Evolutionary conservation across 2,329 filamentous ascomycete genomes (phyloP).

Genomic region (Claviceps fusiformis): DNA sequence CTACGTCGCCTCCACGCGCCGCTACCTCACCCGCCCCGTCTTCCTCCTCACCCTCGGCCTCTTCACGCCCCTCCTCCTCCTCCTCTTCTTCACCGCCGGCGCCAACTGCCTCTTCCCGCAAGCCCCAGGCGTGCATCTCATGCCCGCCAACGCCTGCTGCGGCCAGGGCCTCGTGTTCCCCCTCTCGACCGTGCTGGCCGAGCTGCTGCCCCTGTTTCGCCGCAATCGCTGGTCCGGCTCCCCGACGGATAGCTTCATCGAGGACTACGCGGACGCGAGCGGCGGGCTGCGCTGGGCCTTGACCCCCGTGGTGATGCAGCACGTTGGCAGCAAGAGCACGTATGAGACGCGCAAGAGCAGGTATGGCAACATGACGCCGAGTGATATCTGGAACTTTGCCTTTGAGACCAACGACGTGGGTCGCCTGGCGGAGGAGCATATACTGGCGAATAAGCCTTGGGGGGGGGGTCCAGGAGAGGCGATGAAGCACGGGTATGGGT

Average conservation of each 20-base stretch:
- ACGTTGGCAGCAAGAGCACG: constrained; percentile 6
- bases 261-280: constrained; percentile 3
- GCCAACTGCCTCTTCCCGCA: constrained; percentile 4
- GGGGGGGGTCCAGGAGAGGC: too few relatives aligned
- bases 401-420: constrained; percentile 4
- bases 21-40: background rate
- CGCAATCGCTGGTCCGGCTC: background rate
- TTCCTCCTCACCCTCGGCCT: background rate
- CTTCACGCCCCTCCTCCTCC: constrained; percentile 2
- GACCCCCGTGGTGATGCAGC: constrained; percentile 6
- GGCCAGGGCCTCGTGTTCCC: constrained; percentile 6
- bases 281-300: constrained; percentile 3
- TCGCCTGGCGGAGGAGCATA: constrained; percentile 3
- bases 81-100: constrained; percentile 6
- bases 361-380: constrained; percentile 5
- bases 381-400: constrained; percentile 6
- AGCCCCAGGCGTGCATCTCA: constrained; percentile 2
- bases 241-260: constrained; percentile 6
- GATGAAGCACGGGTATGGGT: too few relatives aligned
- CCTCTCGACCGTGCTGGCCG: background rate
- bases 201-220: constrained; percentile 2
- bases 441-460: background rate
- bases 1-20: background rate
- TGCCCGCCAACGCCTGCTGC: constrained; percentile 6
- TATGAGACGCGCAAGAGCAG: background rate